Evolutionary conservation across 2,329 filamentous ascomycete genomes (phyloP).

Genomic region (Botrytis pseudocinerea): DNA sequence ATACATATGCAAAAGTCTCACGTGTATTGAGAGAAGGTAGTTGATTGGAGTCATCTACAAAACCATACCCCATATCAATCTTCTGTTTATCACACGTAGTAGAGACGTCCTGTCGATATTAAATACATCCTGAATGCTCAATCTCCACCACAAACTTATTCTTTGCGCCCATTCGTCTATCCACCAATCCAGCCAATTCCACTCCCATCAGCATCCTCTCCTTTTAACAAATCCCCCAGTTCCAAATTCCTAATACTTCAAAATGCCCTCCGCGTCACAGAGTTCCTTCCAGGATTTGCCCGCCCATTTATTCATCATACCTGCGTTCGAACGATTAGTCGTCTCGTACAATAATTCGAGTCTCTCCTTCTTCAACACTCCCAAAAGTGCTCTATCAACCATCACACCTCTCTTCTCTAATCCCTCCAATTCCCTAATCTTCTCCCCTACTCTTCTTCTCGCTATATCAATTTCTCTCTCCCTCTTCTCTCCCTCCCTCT

Average conservation of each 20-base stretch:
- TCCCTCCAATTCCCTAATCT: background rate
- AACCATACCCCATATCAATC: background rate
- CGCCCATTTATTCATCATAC: background rate
- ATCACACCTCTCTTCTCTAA: background rate
- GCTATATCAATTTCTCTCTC: background rate
- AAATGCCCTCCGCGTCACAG: background rate
- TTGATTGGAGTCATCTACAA: background rate
- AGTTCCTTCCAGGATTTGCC: background rate
- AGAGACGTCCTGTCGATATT: background rate
- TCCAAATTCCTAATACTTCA: background rate
- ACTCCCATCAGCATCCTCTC: background rate
- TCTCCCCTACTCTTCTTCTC: background rate
- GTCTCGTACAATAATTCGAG: background rate
- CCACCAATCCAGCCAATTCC: background rate
- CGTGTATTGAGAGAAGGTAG: background rate
- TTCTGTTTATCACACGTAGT: background rate
- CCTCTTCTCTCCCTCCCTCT: too few species aligned
- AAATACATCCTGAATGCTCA: background rate
- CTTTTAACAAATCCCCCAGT: background rate
- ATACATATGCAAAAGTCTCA: background rate
- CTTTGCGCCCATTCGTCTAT: background rate
- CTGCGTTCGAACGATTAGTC: fast-evolving
- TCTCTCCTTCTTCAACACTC: background rate
- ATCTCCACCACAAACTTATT: background rate
- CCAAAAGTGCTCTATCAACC: background rate